Evolutionary conservation across 2,329 filamentous ascomycete species (phyloP), one percentile per base, ranked within the genome.

Genomic region (Pyrenophora graminea): DNA sequence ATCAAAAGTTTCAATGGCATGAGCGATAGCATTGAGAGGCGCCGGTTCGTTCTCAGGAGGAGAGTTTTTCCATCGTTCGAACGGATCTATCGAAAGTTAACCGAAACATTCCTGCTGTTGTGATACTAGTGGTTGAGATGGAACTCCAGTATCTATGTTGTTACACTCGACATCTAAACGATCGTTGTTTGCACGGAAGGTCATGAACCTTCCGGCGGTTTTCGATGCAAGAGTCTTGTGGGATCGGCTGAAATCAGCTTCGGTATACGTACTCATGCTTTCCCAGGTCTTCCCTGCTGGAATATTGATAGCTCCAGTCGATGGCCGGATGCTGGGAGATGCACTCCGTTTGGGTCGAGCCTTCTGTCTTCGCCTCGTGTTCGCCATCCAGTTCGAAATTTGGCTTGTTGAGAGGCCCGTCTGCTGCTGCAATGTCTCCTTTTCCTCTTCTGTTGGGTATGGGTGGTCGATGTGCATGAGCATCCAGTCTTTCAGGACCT

Each of bases 341-440:
- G 82, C 84, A 25, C 84, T 85, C 57, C 87, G 81, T 39, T 84
- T 85, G 2, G 83, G 79, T 40, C 86, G 84, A 47, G 88, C 85
- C 76, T 96, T 96, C 63, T 89, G 87, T 56, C 91, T 83, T 49
- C 91, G 85, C 37, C 91, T 85, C 50, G 91, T 91, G 72, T 96
- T 96, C 52, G 91, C 91, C 39, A 96, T 84, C 91, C 91, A 96
- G 70, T 95, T 96, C 9, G 87, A 87, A 62, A 96, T 93, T 67
- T 97, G 92, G 12, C 82, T 88, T 64, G 90, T 85, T 70, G 85
- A 91, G 34, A 97, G 79, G 6, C 91, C 90, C 1, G 91, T 96
- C 62, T 88, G 83, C 39, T 83, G 81, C 72, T 91, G 88, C 21
- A 97, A 79, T 55, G 85, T 82, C 59, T 91, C 88, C 67, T 93